These are phyloP conservation scores for Cyberlindnera bimundalis DNA, from an alignment of 805 yeast genomes.

Conservation along the genomic window DNA sequence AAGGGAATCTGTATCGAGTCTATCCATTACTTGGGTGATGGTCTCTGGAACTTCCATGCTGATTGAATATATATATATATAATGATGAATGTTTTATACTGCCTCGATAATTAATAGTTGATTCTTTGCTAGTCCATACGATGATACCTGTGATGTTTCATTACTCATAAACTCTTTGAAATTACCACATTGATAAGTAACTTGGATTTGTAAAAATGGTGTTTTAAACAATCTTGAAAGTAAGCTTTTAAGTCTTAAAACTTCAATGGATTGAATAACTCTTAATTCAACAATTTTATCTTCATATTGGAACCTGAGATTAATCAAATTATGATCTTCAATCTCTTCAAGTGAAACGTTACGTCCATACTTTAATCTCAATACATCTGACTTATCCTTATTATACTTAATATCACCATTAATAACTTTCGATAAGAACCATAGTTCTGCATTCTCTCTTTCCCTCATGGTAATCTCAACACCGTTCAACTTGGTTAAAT, in stretches of 20 bases:
- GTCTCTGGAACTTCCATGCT: conserved; percentile 66
- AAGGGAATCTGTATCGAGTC: conserved; percentile 90
- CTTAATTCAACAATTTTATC: conserved; percentile 6
- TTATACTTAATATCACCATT: conserved; percentile 28
- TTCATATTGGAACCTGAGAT: conserved; percentile 5
- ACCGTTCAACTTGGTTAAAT: conserved; percentile 53
- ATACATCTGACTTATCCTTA: background rate
- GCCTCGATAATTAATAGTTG: conserved; percentile 15
- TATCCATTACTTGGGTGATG: conserved; percentile 83
- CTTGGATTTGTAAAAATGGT: conserved; percentile 25
- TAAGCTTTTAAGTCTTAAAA: conserved; percentile 34
- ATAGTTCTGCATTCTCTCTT: conserved; percentile 64
- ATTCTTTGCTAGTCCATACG: conserved; percentile 20
- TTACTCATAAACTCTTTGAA: conserved; percentile 24
- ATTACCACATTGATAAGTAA: conserved; percentile 24
- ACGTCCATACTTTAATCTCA: conserved; percentile 31
- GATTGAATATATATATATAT: conserved; percentile 30
- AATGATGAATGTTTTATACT: background rate
- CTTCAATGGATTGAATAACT: conserved; percentile 30
- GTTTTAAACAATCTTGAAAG: conserved; percentile 26
- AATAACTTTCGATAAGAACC: conserved; percentile 50
- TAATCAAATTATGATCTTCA: conserved; percentile 2
- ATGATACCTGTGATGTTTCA: conserved; percentile 24
- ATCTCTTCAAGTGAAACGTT: conserved; percentile 5
- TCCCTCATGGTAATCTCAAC: conserved; percentile 42